phyloP scores from a whole-genome alignment of 345 rosid species.

The Populus nigra region DNA sequence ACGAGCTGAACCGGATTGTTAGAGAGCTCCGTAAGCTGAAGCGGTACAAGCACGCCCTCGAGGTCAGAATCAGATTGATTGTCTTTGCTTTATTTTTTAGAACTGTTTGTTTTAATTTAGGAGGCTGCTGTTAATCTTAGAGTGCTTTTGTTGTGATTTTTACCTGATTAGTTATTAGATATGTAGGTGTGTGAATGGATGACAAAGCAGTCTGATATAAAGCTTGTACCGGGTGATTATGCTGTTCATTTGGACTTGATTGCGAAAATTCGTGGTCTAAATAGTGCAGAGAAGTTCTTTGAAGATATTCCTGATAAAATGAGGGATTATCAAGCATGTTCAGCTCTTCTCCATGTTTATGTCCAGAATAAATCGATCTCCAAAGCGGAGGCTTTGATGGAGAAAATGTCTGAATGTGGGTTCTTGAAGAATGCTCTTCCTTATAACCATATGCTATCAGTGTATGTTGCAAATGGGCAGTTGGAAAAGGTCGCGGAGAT shows the following conservation, averaged over 20 bases:
- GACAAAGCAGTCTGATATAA: constrained; percentile 64
- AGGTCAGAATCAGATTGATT: constrained; percentile 38
- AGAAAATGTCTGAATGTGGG: constrained; percentile 74
- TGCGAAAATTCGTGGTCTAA: constrained; percentile 70
- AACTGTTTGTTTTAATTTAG: background rate
- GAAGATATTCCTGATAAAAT: constrained; percentile 75
- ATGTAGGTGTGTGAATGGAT: constrained; percentile 92
- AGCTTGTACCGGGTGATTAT: constrained; percentile 77
- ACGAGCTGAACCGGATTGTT: constrained; percentile 78
- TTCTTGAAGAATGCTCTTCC: constrained; percentile 63
- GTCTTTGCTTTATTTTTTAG: background rate
- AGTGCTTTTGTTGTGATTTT: background rate
- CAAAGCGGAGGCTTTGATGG: constrained; percentile 77
- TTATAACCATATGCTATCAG: constrained; percentile 67
- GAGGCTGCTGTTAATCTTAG: background rate
- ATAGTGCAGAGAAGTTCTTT: constrained; percentile 84
- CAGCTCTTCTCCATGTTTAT: constrained; percentile 87
- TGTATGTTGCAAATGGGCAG: constrained; percentile 55
- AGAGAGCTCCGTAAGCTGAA: constrained; percentile 82
- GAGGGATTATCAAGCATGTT: constrained; percentile 60
- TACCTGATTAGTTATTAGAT: background rate
- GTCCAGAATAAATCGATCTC: constrained; percentile 47
- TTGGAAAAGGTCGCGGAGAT: constrained; percentile 53
- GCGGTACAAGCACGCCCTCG: constrained; percentile 88
- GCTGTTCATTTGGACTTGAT: constrained; percentile 89